phyloP scores from a whole-genome alignment of 108 stramenopile genomes.

The Conticribra guillardii region DNA sequence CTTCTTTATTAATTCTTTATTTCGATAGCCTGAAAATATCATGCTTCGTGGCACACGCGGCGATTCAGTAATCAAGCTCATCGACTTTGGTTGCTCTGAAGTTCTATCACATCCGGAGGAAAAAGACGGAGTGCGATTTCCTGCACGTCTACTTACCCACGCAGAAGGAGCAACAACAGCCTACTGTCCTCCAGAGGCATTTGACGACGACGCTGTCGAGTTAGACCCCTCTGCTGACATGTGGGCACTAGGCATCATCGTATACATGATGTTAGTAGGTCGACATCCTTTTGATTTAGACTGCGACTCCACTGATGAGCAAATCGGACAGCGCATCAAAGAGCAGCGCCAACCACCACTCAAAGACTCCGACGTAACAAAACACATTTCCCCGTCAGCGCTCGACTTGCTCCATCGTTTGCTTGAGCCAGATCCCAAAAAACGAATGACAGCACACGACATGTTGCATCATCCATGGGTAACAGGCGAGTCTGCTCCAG shows the following conservation, averaged over 20 bases:
- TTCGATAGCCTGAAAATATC: constrained; percentile 54
- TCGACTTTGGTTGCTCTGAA: constrained; percentile 60
- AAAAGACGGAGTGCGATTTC: constrained; percentile 12
- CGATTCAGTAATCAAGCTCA: constrained; percentile 50
- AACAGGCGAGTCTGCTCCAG: constrained; percentile 73
- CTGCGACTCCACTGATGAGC: constrained; percentile 46
- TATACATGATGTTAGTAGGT: constrained; percentile 66
- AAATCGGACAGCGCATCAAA: constrained; percentile 50
- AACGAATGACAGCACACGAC: constrained; percentile 61
- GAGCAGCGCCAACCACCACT: constrained; percentile 48
- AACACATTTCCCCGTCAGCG: constrained; percentile 62
- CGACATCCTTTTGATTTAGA: constrained; percentile 64
- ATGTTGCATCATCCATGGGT: constrained; percentile 78
- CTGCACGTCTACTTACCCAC: constrained; percentile 29
- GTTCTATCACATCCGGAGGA: constrained; percentile 35
- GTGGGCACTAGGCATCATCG: constrained; percentile 65
- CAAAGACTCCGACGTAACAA: constrained; percentile 9
- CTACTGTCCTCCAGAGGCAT: constrained; percentile 55
- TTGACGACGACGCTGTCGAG: constrained; percentile 21
- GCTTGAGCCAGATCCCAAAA: constrained; percentile 59
- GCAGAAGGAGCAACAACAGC: constrained; percentile 48
- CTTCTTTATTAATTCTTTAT: constrained; percentile 2
- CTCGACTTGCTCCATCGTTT: constrained; percentile 56
- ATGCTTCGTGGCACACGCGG: constrained; percentile 48
- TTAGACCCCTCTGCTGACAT: constrained; percentile 42